Evolutionary conservation across 2,329 filamentous ascomycete genomes (phyloP), one percentile per base, ranked within the genome.

Genomic region (Sporothrix brunneoviolacea): DNA sequence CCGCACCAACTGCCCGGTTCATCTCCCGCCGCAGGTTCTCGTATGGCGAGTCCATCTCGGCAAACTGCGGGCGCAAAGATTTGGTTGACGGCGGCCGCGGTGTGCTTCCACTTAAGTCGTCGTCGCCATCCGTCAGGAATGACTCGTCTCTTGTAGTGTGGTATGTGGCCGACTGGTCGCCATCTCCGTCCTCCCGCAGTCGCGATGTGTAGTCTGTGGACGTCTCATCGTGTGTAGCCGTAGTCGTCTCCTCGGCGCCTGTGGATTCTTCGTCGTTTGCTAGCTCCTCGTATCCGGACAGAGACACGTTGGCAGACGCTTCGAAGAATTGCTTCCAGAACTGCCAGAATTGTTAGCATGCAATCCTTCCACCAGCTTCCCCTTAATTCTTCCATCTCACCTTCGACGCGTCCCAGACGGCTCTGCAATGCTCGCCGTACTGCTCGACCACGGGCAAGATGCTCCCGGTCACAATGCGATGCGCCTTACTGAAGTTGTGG

Each of bases 321-420:
- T 98, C 93, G 69, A 98, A 98, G 74, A 98, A 98, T 73, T 97
- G 91, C 70, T 98, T 98, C 93, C 93, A 98, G 70, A 98, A 98
- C 87, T 94, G 62, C 24, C 1, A 18, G 33, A 4, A 16, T 4
- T 1, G 32, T 44, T 21, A 44, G 37, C 32, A 36, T 12, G 16
- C 16, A 21, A 22, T n/a, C n/a, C n/a, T n/a, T n/a, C n/a, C n/a
- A n/a, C n/a, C n/a, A n/a, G n/a, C n/a, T n/a, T n/a, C n/a, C n/a
- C n/a, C n/a, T n/a, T n/a, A n/a, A n/a, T n/a, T n/a, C n/a, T n/a
- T n/a, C n/a, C n/a, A n/a, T n/a, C 36, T 15, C 51, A 91, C 89
- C 80, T 95, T 95, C 49, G 91, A 95, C 19, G 91, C 90, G 60
- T 97, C 91, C 93, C 93, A 98, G 2, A 98, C 91, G 43, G 90